Conservation (phyloP, 2,329 filamentous ascomycete genomes). For the Botrytis squamosa region DNA sequence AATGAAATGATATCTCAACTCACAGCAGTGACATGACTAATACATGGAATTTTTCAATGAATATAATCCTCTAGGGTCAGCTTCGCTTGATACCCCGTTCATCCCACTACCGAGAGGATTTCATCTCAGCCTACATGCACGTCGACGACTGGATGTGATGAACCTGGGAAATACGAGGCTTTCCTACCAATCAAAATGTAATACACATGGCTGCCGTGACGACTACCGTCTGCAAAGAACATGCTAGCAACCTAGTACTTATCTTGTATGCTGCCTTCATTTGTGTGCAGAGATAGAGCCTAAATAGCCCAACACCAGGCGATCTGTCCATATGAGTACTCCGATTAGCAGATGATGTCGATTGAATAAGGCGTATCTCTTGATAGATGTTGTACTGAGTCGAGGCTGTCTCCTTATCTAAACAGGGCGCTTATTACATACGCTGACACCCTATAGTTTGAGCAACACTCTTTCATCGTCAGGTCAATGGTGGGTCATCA, state of each 20-base stretch:
- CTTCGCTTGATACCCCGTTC: conserved; percentile 4
- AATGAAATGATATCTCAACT: conserved; percentile 22
- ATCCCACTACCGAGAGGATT: background rate
- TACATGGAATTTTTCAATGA: background rate
- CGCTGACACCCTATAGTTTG: conserved; percentile 16
- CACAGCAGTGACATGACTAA: conserved; percentile 8
- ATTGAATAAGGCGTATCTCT: background rate
- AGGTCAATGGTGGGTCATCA: background rate
- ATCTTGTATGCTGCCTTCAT: background rate
- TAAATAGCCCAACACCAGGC: background rate
- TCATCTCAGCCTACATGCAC: conserved; percentile 3
- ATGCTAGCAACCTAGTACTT: background rate
- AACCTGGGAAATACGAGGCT: background rate
- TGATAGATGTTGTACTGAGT: background rate
- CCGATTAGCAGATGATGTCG: background rate
- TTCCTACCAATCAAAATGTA: background rate
- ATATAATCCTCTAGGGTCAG: background rate
- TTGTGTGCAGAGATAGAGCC: background rate
- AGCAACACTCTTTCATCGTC: background rate
- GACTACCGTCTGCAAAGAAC: conserved; percentile 6
- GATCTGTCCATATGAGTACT: background rate
- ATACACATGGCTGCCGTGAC: conserved; percentile 9
- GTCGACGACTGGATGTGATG: conserved; percentile 3
- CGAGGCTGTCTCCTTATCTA: background rate
- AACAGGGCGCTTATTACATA: conserved; percentile 16